Conservation (phyloP, 345 rosid genomes). For the Eutrema japonicum region DNA sequence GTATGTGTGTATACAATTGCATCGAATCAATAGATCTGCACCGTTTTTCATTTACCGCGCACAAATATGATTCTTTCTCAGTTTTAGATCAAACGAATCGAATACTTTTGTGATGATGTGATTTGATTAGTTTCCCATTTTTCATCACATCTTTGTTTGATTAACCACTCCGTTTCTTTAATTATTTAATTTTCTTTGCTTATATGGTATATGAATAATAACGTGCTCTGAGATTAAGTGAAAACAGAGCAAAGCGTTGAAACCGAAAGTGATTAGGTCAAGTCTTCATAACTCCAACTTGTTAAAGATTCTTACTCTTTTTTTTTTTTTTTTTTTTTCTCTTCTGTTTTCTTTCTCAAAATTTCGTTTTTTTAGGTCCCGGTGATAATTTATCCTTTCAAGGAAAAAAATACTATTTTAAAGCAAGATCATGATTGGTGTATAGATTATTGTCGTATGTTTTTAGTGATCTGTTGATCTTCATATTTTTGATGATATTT, state of each 20-base stretch:
- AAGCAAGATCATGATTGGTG: slow-evolving; percentile 15
- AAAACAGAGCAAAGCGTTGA: slow-evolving; percentile 39
- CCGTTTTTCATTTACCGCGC: slow-evolving; percentile 27
- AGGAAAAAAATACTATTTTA: neutral
- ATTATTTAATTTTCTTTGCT: neutral
- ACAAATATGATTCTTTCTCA: neutral
- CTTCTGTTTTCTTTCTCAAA: neutral
- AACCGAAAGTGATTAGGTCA: slow-evolving; percentile 40
- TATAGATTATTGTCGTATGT: neutral
- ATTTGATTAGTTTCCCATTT: slow-evolving; percentile 6
- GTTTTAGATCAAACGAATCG: slow-evolving; percentile 25
- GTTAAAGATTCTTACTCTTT: neutral
- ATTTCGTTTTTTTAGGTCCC: neutral
- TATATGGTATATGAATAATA: slow-evolving; percentile 3
- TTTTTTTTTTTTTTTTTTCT: neutral
- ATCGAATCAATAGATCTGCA: slow-evolving; percentile 33
- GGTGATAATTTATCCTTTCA: neutral
- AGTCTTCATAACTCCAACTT: slow-evolving; percentile 28
- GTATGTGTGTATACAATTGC: slow-evolving; percentile 7
- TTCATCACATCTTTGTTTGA: slow-evolving; percentile 29
- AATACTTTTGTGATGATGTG: slow-evolving; percentile 8
- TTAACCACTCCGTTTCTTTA: slow-evolving; percentile 21
- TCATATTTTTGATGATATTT: neutral
- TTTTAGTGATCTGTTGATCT: slow-evolving; percentile 7
- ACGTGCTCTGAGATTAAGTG: slow-evolving; percentile 32